Evolutionary conservation across 2,329 filamentous ascomycete genomes (phyloP).

Genomic region (Xylariales sp.): DNA sequence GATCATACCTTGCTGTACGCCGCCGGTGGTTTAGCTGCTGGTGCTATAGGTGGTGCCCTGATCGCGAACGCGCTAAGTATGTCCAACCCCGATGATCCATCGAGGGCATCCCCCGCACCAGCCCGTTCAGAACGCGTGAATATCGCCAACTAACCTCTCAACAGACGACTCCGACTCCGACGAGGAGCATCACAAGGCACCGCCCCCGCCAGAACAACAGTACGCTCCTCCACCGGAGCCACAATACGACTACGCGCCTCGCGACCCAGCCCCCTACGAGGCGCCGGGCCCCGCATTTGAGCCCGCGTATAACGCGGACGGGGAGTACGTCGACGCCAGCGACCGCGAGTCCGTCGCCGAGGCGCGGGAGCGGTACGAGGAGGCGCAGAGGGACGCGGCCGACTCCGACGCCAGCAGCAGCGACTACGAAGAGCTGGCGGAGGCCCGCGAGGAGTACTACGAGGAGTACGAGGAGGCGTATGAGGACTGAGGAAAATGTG

Average conservation of each 20-base stretch:
- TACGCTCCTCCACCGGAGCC: slow-evolving; percentile 25
- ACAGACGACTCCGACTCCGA: slow-evolving; percentile 49
- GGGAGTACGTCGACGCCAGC: slow-evolving; percentile 56
- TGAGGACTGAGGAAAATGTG: slow-evolving; percentile 51
- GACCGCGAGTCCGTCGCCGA: slow-evolving; percentile 54
- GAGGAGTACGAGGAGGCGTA: slow-evolving; percentile 60
- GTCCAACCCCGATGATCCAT: slow-evolving; percentile 1
- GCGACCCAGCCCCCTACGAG: slow-evolving; percentile 32
- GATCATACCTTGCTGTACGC: slow-evolving; percentile 66
- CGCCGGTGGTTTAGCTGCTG: slow-evolving; percentile 67
- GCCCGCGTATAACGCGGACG: slow-evolving; percentile 55
- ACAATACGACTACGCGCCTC: slow-evolving; percentile 17
- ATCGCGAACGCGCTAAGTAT: slow-evolving; percentile 67
- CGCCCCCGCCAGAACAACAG: slow-evolving; percentile 14
- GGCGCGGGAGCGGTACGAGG: slow-evolving; percentile 56
- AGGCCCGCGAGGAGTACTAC: slow-evolving; percentile 62
- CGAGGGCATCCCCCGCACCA: too few relatives aligned
- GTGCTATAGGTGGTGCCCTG: slow-evolving; percentile 67
- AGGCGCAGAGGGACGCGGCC: slow-evolving; percentile 54
- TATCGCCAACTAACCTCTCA: slow-evolving; percentile 34
- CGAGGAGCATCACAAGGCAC: slow-evolving; percentile 39
- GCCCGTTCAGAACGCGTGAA: too few relatives aligned
- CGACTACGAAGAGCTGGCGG: slow-evolving; percentile 63
- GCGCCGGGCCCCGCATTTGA: slow-evolving; percentile 51
- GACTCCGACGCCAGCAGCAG: slow-evolving; percentile 63